Conservation (phyloP, 2,329 filamentous ascomycete species). For the Apiospora malaysiana region DNA sequence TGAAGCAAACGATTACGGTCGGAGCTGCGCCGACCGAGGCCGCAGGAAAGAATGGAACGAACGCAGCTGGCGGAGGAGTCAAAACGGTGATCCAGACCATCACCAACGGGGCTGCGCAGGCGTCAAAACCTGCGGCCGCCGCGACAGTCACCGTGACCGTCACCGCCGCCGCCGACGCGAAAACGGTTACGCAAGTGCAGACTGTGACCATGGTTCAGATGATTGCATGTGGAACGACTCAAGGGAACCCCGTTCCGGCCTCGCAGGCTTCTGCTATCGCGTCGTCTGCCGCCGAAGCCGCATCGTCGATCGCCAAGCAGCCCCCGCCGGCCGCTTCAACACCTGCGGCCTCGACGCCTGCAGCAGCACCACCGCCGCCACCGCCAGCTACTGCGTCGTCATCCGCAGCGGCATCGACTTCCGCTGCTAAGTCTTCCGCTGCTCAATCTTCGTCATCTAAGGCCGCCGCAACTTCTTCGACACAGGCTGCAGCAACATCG, state of each 20-base stretch:
- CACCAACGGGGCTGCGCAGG: not conserved
- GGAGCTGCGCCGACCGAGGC: slow-evolving; percentile 17
- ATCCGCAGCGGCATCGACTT: slow-evolving; percentile 1
- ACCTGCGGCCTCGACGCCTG: slow-evolving; percentile 22
- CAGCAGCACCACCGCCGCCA: slow-evolving; percentile 4
- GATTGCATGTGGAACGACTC: slow-evolving; percentile 36
- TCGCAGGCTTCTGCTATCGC: slow-evolving; percentile 34
- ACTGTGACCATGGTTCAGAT: slow-evolving; percentile 39
- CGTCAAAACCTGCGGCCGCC: not conserved
- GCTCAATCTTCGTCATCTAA: not conserved
- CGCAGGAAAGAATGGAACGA: not conserved
- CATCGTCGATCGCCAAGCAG: slow-evolving; percentile 29
- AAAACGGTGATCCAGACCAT: slow-evolving; percentile 18
- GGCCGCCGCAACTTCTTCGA: not conserved
- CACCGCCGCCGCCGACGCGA: slow-evolving; percentile 18
- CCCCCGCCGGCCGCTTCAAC: slow-evolving; percentile 26
- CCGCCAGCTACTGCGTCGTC: slow-evolving; percentile 17
- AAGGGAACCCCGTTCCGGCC: slow-evolving; percentile 30
- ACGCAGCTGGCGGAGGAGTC: slow-evolving; percentile 12
- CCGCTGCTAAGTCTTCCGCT: slow-evolving; percentile 1
- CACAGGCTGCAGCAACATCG: not conserved
- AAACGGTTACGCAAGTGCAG: slow-evolving; percentile 28
- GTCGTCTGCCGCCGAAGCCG: slow-evolving; percentile 33
- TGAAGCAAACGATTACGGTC: slow-evolving; percentile 28
- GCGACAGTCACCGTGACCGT: slow-evolving; percentile 20